Percentiles rank a stretch among this genome's conserved stretches.
Evolutionary conservation across 2,329 filamentous ascomycete species (phyloP).

Genomic region (Septoria petroselini): DNA sequence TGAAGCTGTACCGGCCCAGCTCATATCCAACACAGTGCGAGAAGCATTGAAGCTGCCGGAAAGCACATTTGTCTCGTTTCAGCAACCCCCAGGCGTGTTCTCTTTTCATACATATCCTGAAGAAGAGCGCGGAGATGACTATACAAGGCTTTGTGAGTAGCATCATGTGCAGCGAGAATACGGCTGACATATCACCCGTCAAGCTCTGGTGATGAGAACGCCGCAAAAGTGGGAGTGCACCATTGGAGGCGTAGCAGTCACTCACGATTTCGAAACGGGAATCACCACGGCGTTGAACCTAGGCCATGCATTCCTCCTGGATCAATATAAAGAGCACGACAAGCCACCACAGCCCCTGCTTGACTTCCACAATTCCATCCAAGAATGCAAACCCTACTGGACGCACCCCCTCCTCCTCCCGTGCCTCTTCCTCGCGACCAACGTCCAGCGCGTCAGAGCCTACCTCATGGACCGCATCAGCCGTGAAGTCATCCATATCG

Average conservation of each 20-base stretch:
- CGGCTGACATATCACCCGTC: not conserved
- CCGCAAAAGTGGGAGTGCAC: conserved; percentile 21
- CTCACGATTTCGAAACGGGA: conserved; percentile 16
- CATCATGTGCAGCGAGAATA: no score
- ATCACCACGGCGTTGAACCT: conserved; percentile 19
- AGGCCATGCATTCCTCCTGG: conserved; percentile 17
- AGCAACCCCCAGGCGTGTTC: conserved; percentile 8
- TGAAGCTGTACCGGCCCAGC: not conserved
- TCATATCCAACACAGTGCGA: not conserved
- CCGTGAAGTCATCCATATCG: conserved; percentile 11
- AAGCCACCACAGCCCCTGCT: not conserved
- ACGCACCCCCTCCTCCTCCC: conserved; percentile 14
- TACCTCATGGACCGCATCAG: conserved; percentile 12
- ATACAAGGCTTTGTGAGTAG: conserved; percentile 8
- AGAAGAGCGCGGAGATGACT: not conserved
- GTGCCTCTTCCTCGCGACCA: conserved; percentile 11
- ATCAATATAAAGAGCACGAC: not conserved
- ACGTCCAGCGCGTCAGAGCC: conserved; percentile 4
- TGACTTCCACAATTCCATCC: conserved; percentile 7
- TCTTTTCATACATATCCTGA: conserved; percentile 9
- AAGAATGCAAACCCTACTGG: conserved; percentile 3
- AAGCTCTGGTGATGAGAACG: conserved; percentile 15
- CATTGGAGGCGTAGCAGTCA: conserved; percentile 13
- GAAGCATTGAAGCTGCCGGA: conserved; percentile 12
- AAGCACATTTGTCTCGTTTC: conserved; percentile 13